Evolutionary conservation across 495 filamentous ascomycete species (phyloP).

Genomic region (Cercophora scortea): DNA sequence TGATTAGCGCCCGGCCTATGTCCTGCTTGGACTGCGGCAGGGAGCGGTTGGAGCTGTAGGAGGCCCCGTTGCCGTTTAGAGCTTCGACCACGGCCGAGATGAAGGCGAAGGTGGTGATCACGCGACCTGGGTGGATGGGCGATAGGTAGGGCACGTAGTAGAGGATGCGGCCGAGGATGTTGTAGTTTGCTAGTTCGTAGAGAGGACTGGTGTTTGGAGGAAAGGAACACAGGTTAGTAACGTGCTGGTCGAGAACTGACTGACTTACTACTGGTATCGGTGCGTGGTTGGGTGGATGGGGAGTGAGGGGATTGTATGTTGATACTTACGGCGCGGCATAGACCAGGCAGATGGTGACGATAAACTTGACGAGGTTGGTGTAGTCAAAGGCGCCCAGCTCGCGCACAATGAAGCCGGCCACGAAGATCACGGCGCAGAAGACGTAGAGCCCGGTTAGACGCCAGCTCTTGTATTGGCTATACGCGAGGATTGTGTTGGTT

Average conservation of each 20-base stretch:
- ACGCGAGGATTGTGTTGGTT: constrained; percentile 30
- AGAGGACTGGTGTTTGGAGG: constrained; percentile 43
- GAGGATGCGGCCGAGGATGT: constrained; percentile 66
- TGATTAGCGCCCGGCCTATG: constrained; percentile 52
- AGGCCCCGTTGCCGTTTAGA: constrained; percentile 62
- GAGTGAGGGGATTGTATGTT: neutral
- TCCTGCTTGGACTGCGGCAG: constrained; percentile 37
- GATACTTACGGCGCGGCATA: constrained; percentile 55
- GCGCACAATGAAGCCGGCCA: constrained; percentile 51
- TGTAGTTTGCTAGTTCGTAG: constrained; percentile 68
- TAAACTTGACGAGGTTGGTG: constrained; percentile 47
- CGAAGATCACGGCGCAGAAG: constrained; percentile 37
- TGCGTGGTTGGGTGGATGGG: neutral
- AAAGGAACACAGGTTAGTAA: neutral
- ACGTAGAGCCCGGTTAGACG: constrained; percentile 29
- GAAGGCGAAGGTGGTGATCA: constrained; percentile 65
- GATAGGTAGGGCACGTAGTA: constrained; percentile 74
- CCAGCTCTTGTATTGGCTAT: constrained; percentile 43
- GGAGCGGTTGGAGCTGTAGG: constrained; percentile 47
- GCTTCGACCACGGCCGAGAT: constrained; percentile 55
- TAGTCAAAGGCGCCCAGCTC: constrained; percentile 52
- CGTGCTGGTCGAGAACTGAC: too few relatives aligned
- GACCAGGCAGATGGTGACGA: constrained; percentile 52
- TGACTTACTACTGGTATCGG: too few relatives aligned
- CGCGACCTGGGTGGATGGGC: constrained; percentile 69